Evolutionary conservation across 805 yeast species (phyloP), one percentile per base, ranked within the genome.

Genomic region (Ogataea ramenticola): DNA sequence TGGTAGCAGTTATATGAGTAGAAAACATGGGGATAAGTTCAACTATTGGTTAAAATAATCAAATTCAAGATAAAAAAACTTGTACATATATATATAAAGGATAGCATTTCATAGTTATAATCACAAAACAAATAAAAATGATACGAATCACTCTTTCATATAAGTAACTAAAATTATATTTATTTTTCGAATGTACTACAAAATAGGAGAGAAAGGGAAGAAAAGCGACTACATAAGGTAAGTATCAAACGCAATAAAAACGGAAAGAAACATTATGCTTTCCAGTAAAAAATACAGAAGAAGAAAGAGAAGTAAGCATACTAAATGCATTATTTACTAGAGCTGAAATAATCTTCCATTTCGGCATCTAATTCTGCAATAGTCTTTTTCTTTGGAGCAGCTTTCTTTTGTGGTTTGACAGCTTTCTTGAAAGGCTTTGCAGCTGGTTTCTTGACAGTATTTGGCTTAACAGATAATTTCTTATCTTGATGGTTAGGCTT

Each of bases 281-380:
- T 24, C 12, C 11, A 33, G 16, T 14, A 6, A 17, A 20, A 33
- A 14, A 16, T 9, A 31, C n/a, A 6, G 7, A 4, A 6, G 21
- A 31, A 12, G 17, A 6, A 24, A 32, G 31, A 11, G 5, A 40
- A 31, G 8, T 9, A 17, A 17, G 7, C 8, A 15, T 4, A 26
- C 8, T 15, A 27, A 40, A 20, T 16, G 7, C 40, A 14, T 36
- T 42, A 49, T 44, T 51, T 48, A 39, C 68, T 67, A 51, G 67
- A 71, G 49, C 79, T 80, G 56, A 91, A 90, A 71, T 91, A 91
- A 62, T 90, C 98, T 50, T 89, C 85, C 99, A 93, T 91, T 71
- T 91, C 98, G 63, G 90, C 96, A 68, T 93, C 99, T 61, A 91
- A 79, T 68, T 93, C 91, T 65, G 86, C 98, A 51, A 86, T 74